Percentiles rank a stretch among this genome's conserved stretches.
Conservation (phyloP, 2,329 filamentous ascomycete genomes). For the Pestalotiopsis sp. region DNA sequence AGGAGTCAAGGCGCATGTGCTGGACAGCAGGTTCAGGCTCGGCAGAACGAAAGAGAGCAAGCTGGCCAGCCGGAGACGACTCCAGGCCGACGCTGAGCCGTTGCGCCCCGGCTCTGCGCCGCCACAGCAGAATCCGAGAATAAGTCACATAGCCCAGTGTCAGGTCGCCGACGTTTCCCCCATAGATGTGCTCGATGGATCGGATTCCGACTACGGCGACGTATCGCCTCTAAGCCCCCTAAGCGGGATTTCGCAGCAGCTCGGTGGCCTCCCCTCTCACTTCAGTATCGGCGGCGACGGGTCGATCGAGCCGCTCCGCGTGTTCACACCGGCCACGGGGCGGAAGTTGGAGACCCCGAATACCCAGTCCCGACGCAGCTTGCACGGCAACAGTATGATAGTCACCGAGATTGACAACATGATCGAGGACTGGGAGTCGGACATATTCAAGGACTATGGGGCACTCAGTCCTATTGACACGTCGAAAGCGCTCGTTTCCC, state of each 20-base stretch:
- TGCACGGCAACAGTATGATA: background rate
- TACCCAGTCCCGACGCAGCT: background rate
- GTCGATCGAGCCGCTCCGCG: background rate
- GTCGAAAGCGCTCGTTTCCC: background rate
- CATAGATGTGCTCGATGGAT: background rate
- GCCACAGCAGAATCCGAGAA: background rate
- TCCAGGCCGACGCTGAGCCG: background rate
- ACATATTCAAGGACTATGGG: constrained; percentile 4
- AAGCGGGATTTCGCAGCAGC: background rate
- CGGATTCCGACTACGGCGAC: background rate
- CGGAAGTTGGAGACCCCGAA: background rate
- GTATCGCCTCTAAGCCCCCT: background rate
- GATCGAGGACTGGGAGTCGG: constrained; percentile 8
- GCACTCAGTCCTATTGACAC: background rate
- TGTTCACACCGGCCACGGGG: background rate
- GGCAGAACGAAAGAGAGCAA: background rate
- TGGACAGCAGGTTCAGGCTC: constrained; percentile 1
- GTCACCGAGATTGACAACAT: background rate
- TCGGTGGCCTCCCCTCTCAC: background rate
- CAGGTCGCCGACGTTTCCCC: background rate
- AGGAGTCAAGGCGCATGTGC: background rate
- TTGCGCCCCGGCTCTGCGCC: background rate
- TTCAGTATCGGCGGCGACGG: background rate
- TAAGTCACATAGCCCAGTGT: background rate
- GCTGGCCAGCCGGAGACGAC: background rate